A percentile compares a stretch with the other conserved stretches of the same genome.
Conservation (phyloP, 768 basidiomycete genomes). For the Termitomyces sp. region DNA sequence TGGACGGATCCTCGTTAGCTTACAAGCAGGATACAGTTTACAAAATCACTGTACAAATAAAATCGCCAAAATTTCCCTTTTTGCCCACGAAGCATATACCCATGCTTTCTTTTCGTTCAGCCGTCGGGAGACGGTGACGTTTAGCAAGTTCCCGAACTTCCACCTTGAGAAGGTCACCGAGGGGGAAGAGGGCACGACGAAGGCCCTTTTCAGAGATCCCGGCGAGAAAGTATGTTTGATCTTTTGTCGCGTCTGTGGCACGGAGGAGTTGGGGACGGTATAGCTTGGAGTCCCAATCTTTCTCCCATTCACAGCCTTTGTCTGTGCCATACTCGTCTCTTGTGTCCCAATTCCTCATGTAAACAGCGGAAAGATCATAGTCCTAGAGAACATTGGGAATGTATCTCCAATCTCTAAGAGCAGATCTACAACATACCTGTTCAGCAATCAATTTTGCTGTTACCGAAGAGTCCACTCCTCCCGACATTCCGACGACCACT, state of each 20-base stretch:
- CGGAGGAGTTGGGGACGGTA: slow-evolving; percentile 49
- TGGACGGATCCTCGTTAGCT: neutral
- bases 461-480: slow-evolving; percentile 93
- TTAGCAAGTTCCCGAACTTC: slow-evolving; percentile 41
- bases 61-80: slow-evolving; percentile 63
- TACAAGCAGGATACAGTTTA: neutral
- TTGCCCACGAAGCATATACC: slow-evolving; percentile 94
- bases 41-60: slow-evolving; percentile 49
- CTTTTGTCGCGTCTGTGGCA: slow-evolving; percentile 60
- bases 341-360: slow-evolving; percentile 96
- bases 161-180: slow-evolving; percentile 53
- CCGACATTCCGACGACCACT: slow-evolving; percentile 94
- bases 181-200: neutral
- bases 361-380: slow-evolving; percentile 81
- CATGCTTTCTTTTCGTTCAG: slow-evolving; percentile 76
- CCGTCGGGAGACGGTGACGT: neutral
- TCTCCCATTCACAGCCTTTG: slow-evolving; percentile 93
- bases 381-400: slow-evolving; percentile 38
- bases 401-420: neutral
- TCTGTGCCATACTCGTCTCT: slow-evolving; percentile 76
- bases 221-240: slow-evolving; percentile 78
- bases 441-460: slow-evolving; percentile 71
- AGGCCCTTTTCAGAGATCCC: neutral
- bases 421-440: slow-evolving; percentile 34
- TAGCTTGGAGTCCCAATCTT: slow-evolving; percentile 61